Conservation (phyloP, 2,329 filamentous ascomycete genomes). For the Drechmeria coniospora region DNA sequence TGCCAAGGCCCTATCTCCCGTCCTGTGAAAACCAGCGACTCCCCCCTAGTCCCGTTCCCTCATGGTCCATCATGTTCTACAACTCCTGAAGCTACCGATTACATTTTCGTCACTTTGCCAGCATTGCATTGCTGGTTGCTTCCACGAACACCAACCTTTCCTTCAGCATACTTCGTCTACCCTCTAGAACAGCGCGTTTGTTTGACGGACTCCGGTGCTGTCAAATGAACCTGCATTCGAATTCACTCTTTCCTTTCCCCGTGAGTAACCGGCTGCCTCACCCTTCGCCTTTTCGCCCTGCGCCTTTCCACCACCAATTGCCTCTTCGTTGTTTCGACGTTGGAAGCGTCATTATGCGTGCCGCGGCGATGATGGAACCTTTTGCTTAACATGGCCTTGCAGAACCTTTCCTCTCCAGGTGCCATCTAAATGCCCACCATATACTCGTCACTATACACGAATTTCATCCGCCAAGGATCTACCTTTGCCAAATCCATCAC, state of each 20-base stretch:
- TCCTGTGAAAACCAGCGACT: no score
- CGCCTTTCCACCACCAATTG: neutral
- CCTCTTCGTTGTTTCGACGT: neutral
- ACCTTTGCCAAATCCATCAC: slow-evolving; percentile 73
- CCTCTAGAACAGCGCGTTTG: slow-evolving; percentile 56
- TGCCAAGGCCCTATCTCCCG: no score
- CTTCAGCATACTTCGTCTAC: slow-evolving; percentile 8
- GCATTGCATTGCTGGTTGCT: no score
- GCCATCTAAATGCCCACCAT: slow-evolving; percentile 80
- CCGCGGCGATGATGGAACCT: no score
- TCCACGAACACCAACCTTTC: neutral
- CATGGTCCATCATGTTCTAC: slow-evolving; percentile 3
- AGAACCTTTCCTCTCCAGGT: slow-evolving; percentile 44
- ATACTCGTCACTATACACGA: slow-evolving; percentile 53
- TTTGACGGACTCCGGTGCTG: slow-evolving; percentile 70
- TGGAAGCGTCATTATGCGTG: no score
- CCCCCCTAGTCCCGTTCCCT: no score
- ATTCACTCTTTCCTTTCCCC: slow-evolving; percentile 42
- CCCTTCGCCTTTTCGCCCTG: slow-evolving; percentile 1
- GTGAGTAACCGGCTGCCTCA: slow-evolving; percentile 32
- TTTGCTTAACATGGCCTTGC: slow-evolving; percentile 1
- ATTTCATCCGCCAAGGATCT: slow-evolving; percentile 93
- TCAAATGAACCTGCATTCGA: slow-evolving; percentile 97
- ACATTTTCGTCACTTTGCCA: no score
- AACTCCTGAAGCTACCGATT: slow-evolving; percentile 1